Conservation (phyloP, 805 yeast genomes). For the Teunomyces panamensis region DNA sequence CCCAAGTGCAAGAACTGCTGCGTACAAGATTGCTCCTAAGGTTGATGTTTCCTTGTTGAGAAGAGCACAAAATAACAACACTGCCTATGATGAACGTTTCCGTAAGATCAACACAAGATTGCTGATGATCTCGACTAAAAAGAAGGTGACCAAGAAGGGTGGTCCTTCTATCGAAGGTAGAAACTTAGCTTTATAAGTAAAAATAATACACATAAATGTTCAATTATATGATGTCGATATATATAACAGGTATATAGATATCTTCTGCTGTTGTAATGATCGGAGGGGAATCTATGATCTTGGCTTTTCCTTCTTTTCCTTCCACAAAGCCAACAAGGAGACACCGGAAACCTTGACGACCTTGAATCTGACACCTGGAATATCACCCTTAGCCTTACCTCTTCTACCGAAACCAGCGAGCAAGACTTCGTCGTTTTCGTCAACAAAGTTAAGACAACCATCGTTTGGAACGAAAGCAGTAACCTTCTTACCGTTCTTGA, state of each 20-base stretch:
- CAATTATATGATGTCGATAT: conserved; percentile 2
- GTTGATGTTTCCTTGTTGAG: conserved; percentile 52
- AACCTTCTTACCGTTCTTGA: conserved; percentile 99
- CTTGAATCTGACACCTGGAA: conserved; percentile 99
- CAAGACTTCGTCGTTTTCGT: conserved; percentile 99
- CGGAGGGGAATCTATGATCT: conserved; percentile 68
- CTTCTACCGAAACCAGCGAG: conserved; percentile 99
- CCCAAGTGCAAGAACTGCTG: conserved; percentile 86
- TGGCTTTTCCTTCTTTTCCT: conserved; percentile 99
- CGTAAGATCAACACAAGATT: conserved; percentile 67
- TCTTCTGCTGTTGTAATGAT: conserved; percentile 3
- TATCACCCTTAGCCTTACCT: conserved; percentile 99
- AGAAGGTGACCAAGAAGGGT: conserved; percentile 52
- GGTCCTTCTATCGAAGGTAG: conserved; percentile 83
- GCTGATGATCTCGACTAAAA: conserved; percentile 46
- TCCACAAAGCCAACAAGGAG: conserved; percentile 98
- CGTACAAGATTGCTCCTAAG: conserved; percentile 87
- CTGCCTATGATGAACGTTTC: conserved; percentile 70
- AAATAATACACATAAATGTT: conserved; percentile 4
- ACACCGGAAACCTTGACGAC: conserved; percentile 99
- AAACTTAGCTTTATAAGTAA: conserved; percentile 40
- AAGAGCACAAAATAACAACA: conserved; percentile 46
- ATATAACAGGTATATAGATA: conserved; percentile 13
- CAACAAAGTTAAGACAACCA: conserved; percentile 99
- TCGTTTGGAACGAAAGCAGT: conserved; percentile 99